These are phyloP conservation scores for Fusarium falciforme DNA, from an alignment of 2,329 filamentous ascomycete species.

Conservation along the genomic window DNA sequence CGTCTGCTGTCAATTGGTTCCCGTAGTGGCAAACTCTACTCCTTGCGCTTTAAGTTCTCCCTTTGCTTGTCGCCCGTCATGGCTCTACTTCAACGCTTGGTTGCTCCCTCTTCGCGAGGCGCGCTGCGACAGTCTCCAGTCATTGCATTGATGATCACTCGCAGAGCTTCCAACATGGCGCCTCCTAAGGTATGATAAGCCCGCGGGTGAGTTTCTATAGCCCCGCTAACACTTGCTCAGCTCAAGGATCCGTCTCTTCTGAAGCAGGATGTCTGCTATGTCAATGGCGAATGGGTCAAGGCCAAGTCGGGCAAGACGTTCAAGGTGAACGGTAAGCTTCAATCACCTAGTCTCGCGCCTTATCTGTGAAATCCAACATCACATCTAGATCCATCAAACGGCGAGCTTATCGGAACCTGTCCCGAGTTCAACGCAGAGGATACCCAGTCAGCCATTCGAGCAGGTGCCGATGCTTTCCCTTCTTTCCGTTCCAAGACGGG, in stretches of 20 bases:
- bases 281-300: constrained; percentile 92
- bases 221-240: constrained; percentile 52
- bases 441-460: constrained; percentile 82
- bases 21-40: not conserved
- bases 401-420: constrained; percentile 81
- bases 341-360: not conserved
- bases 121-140: constrained; percentile 46
- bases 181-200: constrained; percentile 53
- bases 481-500: constrained; percentile 78
- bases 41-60: not conserved
- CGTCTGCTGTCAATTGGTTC: not conserved
- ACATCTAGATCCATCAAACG: constrained; percentile 80
- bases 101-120: constrained; percentile 43
- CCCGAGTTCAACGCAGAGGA: constrained; percentile 87
- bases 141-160: constrained; percentile 43
- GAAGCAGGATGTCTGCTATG: constrained; percentile 83
- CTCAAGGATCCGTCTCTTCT: constrained; percentile 84
- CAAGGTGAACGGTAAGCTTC: constrained; percentile 74
- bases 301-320: constrained; percentile 92
- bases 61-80: constrained; percentile 29
- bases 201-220: not conserved
- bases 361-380: constrained; percentile 10
- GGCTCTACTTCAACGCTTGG: constrained; percentile 48
- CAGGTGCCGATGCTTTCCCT: constrained; percentile 81
- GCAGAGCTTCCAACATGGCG: constrained; percentile 61